Evolutionary conservation across 2,329 filamentous ascomycete species (phyloP).

Genomic region (Hymenoscyphus fructigenus): DNA sequence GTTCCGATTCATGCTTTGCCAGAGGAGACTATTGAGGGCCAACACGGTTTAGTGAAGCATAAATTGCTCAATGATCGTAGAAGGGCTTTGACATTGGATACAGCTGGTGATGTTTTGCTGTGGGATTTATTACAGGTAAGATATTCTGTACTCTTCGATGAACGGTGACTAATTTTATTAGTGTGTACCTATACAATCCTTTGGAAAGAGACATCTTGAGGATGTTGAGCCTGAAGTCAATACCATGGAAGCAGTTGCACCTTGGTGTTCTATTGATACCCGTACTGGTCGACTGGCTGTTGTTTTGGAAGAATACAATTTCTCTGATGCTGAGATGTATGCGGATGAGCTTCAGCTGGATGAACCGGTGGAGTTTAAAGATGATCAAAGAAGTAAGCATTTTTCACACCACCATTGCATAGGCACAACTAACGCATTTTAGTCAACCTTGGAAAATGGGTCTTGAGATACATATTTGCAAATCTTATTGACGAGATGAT

Average conservation of each 20-base stretch:
- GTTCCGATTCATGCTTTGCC: conserved; percentile 68
- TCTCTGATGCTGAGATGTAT: conserved; percentile 97
- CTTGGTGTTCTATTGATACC: conserved; percentile 95
- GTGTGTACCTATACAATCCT: conserved; percentile 87
- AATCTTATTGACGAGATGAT: conserved; percentile 90
- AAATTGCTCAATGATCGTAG: conserved; percentile 87
- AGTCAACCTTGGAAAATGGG: conserved; percentile 98
- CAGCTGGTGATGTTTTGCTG: conserved; percentile 87
- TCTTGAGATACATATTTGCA: conserved; percentile 87
- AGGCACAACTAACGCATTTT: conserved; percentile 27
- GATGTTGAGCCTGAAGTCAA: conserved; percentile 87
- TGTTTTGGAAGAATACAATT: conserved; percentile 89
- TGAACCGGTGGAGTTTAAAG: conserved; percentile 76
- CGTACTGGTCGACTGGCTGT: conserved; percentile 90
- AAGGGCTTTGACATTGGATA: conserved; percentile 87
- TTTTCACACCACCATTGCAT: conserved; percentile 12
- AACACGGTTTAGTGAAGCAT: conserved; percentile 93
- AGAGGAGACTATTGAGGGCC: conserved; percentile 85
- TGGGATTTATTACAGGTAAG: conserved; percentile 88
- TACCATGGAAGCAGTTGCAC: conserved; percentile 82
- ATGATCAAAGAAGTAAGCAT: conserved; percentile 84
- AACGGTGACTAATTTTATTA: conserved; percentile 39
- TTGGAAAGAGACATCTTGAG: conserved; percentile 90
- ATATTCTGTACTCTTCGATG: conserved; percentile 21
- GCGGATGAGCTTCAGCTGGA: conserved; percentile 80